Base-by-base conservation (phyloP, 345 rosid genomes). In the Passiflora organensis region DNA sequence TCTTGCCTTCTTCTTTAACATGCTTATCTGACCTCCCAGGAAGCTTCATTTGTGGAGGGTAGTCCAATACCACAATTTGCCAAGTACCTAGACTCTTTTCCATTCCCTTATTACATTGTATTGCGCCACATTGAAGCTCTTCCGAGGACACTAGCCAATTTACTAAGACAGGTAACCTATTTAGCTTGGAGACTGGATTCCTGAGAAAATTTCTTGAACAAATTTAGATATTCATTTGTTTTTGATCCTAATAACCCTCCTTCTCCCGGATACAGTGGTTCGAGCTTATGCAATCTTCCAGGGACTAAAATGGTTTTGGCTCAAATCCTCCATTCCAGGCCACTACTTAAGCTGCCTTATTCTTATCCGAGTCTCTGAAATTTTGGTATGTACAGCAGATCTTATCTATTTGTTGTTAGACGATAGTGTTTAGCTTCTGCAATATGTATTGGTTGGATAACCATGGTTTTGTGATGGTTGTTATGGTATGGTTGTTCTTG, bases 21-120 rank as follows among this genome's bases (percentile, higher is more conserved):
- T 13, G 10, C 43, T 36, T 10, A 2, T 55, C 25, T 55, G 56
- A n/a, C n/a, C n/a, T 32, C 55, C 58, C 74, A 88, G 93, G 91
- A 78, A 68, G 77, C 83, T 56, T 71, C 76, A 9, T 69, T 70
- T 56, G 55, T 57, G 21, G 69, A 56, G 28, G 56, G 58, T 15
- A 4, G 60, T 80, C 48, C 64, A 74, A 8, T 28, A 28, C 34
- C 34, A 28, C 34, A 28, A 70, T 70, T 76, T 28, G 56, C 84
- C 5, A 73, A 69, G 52, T 86, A 86, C 65, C 70, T 93, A 32
- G 91, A 93, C 70, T 89, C 95, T 13, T 93, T 93, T 63, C 99
- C 99, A 17, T 93, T 89, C 78, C 96, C 96, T 2, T 93, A 76
- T 63, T 81, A 89, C 51, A 80, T 89, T 42, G 83, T 93, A 34